Evolutionary conservation across 2,329 filamentous ascomycete species (phyloP), one percentile per base, ranked within the genome.

Genomic region (Venturia carpophila): DNA sequence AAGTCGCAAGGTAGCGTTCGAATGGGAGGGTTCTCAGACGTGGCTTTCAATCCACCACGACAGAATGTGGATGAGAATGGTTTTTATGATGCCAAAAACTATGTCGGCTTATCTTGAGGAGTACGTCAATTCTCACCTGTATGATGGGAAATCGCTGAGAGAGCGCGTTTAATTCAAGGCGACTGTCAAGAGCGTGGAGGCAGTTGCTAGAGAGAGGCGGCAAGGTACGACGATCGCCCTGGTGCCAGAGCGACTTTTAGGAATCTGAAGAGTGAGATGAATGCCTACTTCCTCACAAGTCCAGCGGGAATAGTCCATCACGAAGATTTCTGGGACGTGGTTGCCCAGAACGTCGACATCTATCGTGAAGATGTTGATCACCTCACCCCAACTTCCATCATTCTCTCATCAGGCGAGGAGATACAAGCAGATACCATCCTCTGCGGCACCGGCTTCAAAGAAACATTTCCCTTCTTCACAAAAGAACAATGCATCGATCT

Each of bases 181-280:
- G 9, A 49, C 62, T 13, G 15, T 41, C 10, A 21, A 62, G 34
- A 39, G 41, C 34, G 13, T 43, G 24, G 34, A n/a, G 19, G 43
- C 3, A 21, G 42, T 62, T 69, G 69, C 56, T 30, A 60, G 30
- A 65, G 30, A 34, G 30, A 34, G 30, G 30, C 30, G 30, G 30
- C 30, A 34, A 34, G 30, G 30, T 34, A 34, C 30, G 30, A 34
- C 6, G 30, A 34, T 34, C 30, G 30, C 30, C 30, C 30, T 34
- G 30, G 30, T 34, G 30, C 30, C 6, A 34, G 30, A 34, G 30
- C 30, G 30, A 34, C 3, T 34, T 34, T 68, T 24, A 27, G 55
- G 19, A 69, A 68, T 42, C 49, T 15, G 39, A 42, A 15, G 39
- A 42, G 15, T 11, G 39, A 42, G 39, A 42, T 10, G 39, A 42